These are phyloP conservation scores for Ogataea ganodermae DNA, from an alignment of 805 yeast species.

Conservation along the genomic window DNA sequence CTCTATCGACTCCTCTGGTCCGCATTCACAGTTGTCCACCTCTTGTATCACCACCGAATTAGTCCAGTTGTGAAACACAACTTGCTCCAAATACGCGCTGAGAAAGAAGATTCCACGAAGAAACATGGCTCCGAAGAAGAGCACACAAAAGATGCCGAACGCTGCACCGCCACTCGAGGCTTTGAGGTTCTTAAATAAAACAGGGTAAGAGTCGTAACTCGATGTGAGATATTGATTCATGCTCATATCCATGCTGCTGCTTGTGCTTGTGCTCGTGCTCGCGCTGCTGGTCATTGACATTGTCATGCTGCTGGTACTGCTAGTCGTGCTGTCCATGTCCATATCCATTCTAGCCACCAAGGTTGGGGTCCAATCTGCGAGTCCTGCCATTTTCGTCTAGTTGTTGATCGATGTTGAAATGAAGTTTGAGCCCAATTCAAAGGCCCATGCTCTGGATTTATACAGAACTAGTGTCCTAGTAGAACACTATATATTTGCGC, in stretches of 20 bases:
- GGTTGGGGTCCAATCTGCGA: not conserved
- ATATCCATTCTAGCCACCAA: slow-evolving; percentile 6
- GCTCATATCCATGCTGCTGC: slow-evolving; percentile 32
- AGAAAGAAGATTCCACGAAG: slow-evolving; percentile 61
- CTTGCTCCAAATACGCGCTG: slow-evolving; percentile 66
- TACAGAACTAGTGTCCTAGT: not conserved
- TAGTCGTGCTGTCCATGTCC: slow-evolving; percentile 16
- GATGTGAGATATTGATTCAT: slow-evolving; percentile 65
- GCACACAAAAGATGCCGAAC: slow-evolving; percentile 68
- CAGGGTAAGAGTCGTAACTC: slow-evolving; percentile 56
- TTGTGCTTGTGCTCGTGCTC: slow-evolving; percentile 16
- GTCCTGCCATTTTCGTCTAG: not conserved
- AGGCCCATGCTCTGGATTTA: not conserved
- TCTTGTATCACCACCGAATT: slow-evolving; percentile 34
- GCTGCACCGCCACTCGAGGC: slow-evolving; percentile 63
- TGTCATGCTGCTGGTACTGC: slow-evolving; percentile 20
- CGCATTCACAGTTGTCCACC: slow-evolving; percentile 38
- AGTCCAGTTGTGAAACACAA: slow-evolving; percentile 52
- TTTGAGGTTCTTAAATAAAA: slow-evolving; percentile 53
- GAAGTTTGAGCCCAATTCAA: not conserved
- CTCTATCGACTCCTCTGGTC: slow-evolving; percentile 29
- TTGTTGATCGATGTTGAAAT: not conserved
- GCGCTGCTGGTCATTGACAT: slow-evolving; percentile 9
- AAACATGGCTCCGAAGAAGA: slow-evolving; percentile 59
- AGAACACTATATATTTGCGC: not conserved